These are phyloP conservation scores for Quercus tomentella DNA, from an alignment of 331 rosid genomes.

Conservation along the genomic window DNA sequence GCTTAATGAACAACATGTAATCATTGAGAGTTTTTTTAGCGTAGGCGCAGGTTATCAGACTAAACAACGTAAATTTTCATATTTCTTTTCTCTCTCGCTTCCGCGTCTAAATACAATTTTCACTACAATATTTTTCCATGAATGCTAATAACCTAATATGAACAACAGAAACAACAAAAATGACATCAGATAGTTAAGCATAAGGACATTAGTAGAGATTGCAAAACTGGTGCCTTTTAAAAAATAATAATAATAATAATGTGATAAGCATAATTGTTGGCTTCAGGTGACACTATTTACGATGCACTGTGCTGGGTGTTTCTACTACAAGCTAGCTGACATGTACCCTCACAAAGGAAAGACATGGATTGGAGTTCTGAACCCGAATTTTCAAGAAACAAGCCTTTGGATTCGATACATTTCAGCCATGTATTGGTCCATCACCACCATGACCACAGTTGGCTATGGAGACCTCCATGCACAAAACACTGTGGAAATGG, in stretches of 20 bases:
- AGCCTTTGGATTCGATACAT: slow-evolving; percentile 67
- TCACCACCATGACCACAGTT: slow-evolving; percentile 93
- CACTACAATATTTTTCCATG: no score
- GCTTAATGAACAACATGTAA: no score
- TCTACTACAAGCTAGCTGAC: slow-evolving; percentile 82
- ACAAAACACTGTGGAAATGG: slow-evolving; percentile 75
- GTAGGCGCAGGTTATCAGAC: no score
- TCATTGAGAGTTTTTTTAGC: no score
- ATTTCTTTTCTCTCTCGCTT: no score
- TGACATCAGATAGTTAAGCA: no score
- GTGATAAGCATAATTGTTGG: background rate
- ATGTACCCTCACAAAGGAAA: slow-evolving; percentile 62
- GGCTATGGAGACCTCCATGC: slow-evolving; percentile 98
- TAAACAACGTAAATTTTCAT: accelerated
- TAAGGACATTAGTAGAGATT: no score
- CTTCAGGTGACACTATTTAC: slow-evolving; percentile 67
- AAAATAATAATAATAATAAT: no score
- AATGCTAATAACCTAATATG: no score
- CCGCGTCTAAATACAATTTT: no score
- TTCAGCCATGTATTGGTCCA: slow-evolving; percentile 87
- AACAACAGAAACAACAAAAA: no score
- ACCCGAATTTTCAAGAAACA: slow-evolving; percentile 72
- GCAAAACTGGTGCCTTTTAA: no score
- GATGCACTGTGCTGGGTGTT: slow-evolving; percentile 88
- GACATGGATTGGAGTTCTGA: slow-evolving; percentile 81